Base-by-base conservation (phyloP, 345 rosid species). In the Reutealis trisperma region DNA sequence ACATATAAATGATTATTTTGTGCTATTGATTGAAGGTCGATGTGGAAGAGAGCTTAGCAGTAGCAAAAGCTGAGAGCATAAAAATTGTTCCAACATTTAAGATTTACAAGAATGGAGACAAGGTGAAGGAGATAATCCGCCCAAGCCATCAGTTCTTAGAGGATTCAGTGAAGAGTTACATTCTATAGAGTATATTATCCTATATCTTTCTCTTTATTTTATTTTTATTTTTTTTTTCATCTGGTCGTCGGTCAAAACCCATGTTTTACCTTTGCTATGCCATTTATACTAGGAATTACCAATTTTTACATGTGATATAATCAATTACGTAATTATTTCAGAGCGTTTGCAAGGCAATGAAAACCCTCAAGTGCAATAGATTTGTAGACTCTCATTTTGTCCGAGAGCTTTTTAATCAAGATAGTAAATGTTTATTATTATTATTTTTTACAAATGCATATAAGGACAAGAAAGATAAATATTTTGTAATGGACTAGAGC, bases 41-140 rank as follows among this genome's bases (percentile, higher is more conserved):
- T 76, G 82, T 88, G 30, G 86, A 82, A 67, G 92, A 89, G 61
- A 86, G 84, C 75, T 84, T 86, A 6, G 86, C 57, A 44, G 84
- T 92, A 57, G 89, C 90, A 34, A 84, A 79, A 65, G 86, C 90
- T 49, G 99, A 93, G 89, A 88, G 86, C 58, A 96, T 93, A 87
- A 90, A 86, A 84, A 86, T 87, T 57, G 97, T 91, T 37, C 97
- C 99, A 45, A 93, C 98, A 55, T 90, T 96, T 92, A 96, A 90
- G 90, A 92, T 96, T 63, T 92, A 87, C 89, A 96, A 90, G 85
- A 83, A 84, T 30, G 97, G 97, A 54, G 83, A 71, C 78, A 84
- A 91, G 57, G 86, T 92, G 83, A 93, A 96, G 87, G 98, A 93
- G 86, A 87, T 96, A 34, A 86, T 96, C 67, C 88, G 97, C 84